phyloP scores from a whole-genome alignment of 2,329 filamentous ascomycete species.

The Penicillium sp. region DNA sequence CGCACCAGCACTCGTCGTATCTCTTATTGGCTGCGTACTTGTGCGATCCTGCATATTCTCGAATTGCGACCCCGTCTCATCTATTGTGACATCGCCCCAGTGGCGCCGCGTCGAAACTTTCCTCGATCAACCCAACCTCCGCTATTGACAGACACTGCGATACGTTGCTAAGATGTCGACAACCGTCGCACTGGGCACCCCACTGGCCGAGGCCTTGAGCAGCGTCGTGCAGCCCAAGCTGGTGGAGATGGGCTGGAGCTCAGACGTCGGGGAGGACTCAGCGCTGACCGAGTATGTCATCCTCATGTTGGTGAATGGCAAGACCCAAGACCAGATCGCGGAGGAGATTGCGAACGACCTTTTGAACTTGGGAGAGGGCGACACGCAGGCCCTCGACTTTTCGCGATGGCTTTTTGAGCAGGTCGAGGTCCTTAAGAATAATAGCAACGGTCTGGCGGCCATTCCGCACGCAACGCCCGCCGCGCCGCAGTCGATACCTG shows the following conservation, averaged over 20 bases:
- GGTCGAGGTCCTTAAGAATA: conserved; percentile 63
- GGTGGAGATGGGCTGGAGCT: conserved; percentile 87
- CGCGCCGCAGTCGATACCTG: conserved; percentile 28
- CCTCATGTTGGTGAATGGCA: conserved; percentile 93
- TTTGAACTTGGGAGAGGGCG: conserved; percentile 74
- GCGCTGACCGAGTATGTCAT: conserved; percentile 94
- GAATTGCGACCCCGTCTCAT: background rate
- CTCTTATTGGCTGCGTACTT: background rate
- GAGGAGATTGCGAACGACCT: conserved; percentile 84
- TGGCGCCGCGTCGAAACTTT: background rate
- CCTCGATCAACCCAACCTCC: background rate
- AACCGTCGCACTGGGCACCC: conserved; percentile 72
- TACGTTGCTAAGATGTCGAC: conserved; percentile 61
- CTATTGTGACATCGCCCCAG: background rate
- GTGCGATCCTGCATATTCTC: background rate
- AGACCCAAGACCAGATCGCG: conserved; percentile 85
- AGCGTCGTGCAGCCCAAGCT: conserved; percentile 84
- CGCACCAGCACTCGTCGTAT: background rate
- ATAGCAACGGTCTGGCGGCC: conserved; percentile 52
- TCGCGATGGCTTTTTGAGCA: conserved; percentile 91
- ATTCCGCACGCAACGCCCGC: conserved; percentile 17
- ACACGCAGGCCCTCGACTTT: conserved; percentile 77
- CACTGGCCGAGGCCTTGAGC: conserved; percentile 79
- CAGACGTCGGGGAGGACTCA: conserved; percentile 72
- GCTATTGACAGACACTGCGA: conserved; percentile 61